Conservation (phyloP, 306 rosid genomes). For the Rubus idaeus region DNA sequence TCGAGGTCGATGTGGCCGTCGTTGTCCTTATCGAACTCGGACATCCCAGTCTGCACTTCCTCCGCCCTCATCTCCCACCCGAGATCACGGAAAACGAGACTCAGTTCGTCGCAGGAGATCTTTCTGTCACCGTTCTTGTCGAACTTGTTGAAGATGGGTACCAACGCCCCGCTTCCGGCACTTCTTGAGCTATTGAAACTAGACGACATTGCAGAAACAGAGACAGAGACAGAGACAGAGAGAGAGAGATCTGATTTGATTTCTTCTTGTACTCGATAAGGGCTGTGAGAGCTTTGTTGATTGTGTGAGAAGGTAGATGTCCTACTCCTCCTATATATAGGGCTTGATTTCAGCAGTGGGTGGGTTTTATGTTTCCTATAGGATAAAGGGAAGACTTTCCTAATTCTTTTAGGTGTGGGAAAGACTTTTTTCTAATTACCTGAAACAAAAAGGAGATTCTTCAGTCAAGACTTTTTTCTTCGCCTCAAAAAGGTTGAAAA, state of each 20-base stretch:
- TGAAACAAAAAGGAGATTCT: too few relatives aligned
- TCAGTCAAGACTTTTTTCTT: too few relatives aligned
- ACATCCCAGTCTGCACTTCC: slow-evolving; percentile 65
- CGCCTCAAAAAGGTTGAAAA: too few relatives aligned
- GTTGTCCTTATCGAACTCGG: slow-evolving; percentile 69
- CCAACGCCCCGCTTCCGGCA: background rate
- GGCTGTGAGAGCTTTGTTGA: background rate
- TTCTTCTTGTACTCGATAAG: background rate
- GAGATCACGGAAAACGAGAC: slow-evolving; percentile 45
- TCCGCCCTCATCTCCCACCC: slow-evolving; percentile 54
- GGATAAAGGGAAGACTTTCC: background rate
- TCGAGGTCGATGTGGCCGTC: slow-evolving; percentile 71
- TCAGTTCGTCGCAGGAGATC: slow-evolving; percentile 67
- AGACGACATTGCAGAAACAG: background rate
- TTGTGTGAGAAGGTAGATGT: background rate
- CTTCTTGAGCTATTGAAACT: background rate
- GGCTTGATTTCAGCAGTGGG: too few relatives aligned
- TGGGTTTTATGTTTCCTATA: too few relatives aligned
- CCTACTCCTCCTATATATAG: too few relatives aligned
- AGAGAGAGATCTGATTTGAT: background rate
- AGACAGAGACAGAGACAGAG: too few relatives aligned
- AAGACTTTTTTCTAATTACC: too few relatives aligned
- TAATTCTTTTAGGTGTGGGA: too few relatives aligned
- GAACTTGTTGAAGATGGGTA: slow-evolving; percentile 51
- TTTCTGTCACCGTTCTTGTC: slow-evolving; percentile 66